Evolutionary conservation across 257 asterid genomes (phyloP), one percentile per base, ranked within the genome.

Genomic region (Gardenia jasminoides): DNA sequence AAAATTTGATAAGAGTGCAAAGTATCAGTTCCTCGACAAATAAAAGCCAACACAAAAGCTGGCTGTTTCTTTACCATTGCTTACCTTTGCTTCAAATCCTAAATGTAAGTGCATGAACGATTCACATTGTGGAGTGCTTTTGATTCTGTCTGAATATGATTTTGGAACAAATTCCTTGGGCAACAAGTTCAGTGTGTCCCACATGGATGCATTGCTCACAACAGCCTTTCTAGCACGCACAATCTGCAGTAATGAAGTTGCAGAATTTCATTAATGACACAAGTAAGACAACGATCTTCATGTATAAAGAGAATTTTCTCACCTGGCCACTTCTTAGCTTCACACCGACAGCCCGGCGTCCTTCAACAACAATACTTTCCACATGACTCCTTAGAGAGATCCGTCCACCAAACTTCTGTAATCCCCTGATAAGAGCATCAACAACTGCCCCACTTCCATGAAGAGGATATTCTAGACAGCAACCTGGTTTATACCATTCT

Each of bases 41-140:
- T 74, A 41, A 58, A 69, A 24, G 30, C 39, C 16, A 7, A 47
- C n/a, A 24, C 41, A 74, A 2, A 12, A 56, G 48, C 22, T 61
- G 30, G 10, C 10, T 10, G 58, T 11, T 50, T 19, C 19, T 6
- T 17, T 20, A 36, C 17, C 50, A 75, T 67, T 77, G 59, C 88
- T 82, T 82, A 94, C 98, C 96, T 88, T 80, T 48, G 93, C 91
- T 83, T 91, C 94, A 75, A 94, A 93, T 16, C 98, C 99, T 86
- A 94, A 85, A 88, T 94, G 99, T n/a, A 94, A 87, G 88, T 94
- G 99, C 98, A 93, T 93, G 88, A 94, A 94, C 26, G 99, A 94
- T 86, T 93, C 99, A 73, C 99, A 94, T 75, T 94, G 97, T 72
- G 96, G 97, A 74, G 98, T 94, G 17, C 2, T 82, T 74, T 91